Evolutionary conservation across 768 basidiomycete genomes (phyloP).

Genomic region (Royoungia palumana): DNA sequence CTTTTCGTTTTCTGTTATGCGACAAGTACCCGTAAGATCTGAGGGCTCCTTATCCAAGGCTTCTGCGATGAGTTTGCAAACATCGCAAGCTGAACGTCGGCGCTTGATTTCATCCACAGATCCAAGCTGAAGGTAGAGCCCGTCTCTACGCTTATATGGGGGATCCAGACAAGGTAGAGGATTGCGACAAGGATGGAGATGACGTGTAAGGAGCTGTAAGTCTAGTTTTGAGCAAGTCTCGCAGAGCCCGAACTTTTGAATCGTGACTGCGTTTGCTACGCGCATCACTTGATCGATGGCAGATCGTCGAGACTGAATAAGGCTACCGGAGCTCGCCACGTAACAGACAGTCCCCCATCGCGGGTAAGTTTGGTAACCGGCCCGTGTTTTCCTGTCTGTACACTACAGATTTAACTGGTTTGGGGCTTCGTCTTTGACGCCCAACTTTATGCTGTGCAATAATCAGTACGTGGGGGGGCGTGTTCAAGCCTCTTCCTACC

Average conservation of each 20-base stretch:
- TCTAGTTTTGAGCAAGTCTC: conserved; percentile 5
- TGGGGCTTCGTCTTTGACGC: too few relatives aligned
- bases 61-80: conserved; percentile 14
- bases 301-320: too few relatives aligned
- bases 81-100: conserved; percentile 7
- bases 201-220: not conserved
- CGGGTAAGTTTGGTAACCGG: too few relatives aligned
- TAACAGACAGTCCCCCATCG: too few relatives aligned
- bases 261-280: not conserved
- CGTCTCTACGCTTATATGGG: not conserved
- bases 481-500: too few relatives aligned
- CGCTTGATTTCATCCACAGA: conserved; percentile 12
- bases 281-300: conserved; percentile 1
- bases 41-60: conserved; percentile 8
- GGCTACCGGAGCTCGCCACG: too few relatives aligned
- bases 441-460: too few relatives aligned
- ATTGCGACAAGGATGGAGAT: conserved; percentile 3
- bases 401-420: too few relatives aligned
- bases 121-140: conserved; percentile 2
- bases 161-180: not conserved
- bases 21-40: conserved; percentile 6
- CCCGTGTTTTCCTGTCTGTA: too few relatives aligned
- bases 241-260: conserved; percentile 8
- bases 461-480: too few relatives aligned
- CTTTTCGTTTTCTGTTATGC: not conserved